These are phyloP conservation scores for Hymenochaete sp. DNA, from an alignment of 1,284 basidiomycete species.

Conservation along the genomic window DNA sequence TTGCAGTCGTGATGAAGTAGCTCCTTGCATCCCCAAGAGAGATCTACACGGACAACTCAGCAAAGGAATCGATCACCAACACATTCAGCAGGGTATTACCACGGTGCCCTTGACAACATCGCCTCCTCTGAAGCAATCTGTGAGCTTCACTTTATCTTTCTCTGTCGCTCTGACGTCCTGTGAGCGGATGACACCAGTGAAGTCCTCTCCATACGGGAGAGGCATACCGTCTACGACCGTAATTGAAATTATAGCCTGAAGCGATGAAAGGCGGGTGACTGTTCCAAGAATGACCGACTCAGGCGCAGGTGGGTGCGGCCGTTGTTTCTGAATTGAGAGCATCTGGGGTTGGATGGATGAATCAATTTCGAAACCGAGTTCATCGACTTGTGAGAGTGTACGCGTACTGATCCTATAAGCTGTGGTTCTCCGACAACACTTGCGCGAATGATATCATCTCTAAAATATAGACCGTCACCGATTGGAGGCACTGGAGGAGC, in stretches of 20 bases:
- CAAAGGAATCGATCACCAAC: not conserved
- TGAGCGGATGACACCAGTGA: constrained; percentile 82
- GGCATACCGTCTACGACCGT: constrained; percentile 88
- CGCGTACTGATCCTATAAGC: constrained; percentile 63
- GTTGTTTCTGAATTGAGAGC: constrained; percentile 47
- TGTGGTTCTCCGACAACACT: constrained; percentile 62
- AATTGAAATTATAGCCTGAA: constrained; percentile 83
- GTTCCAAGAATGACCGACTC: constrained; percentile 70
- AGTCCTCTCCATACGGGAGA: constrained; percentile 84
- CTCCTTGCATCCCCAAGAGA: constrained; percentile 88
- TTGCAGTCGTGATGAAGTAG: constrained; percentile 91
- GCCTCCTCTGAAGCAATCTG: constrained; percentile 91
- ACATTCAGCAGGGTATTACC: constrained; percentile 60
- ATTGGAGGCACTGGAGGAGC: constrained; percentile 52
- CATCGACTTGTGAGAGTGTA: too few species aligned
- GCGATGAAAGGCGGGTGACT: constrained; percentile 79
- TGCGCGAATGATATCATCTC: constrained; percentile 60
- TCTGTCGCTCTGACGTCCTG: constrained; percentile 92
- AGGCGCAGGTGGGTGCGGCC: constrained; percentile 62
- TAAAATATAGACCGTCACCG: constrained; percentile 63
- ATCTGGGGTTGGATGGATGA: constrained; percentile 33
- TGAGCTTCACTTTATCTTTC: constrained; percentile 88
- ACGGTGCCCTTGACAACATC: constrained; percentile 92
- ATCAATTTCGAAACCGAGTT: constrained; percentile 23
- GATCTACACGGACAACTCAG: constrained; percentile 42